phyloP scores from a whole-genome alignment of 805 yeast species.

The Pichia nakasei region DNA sequence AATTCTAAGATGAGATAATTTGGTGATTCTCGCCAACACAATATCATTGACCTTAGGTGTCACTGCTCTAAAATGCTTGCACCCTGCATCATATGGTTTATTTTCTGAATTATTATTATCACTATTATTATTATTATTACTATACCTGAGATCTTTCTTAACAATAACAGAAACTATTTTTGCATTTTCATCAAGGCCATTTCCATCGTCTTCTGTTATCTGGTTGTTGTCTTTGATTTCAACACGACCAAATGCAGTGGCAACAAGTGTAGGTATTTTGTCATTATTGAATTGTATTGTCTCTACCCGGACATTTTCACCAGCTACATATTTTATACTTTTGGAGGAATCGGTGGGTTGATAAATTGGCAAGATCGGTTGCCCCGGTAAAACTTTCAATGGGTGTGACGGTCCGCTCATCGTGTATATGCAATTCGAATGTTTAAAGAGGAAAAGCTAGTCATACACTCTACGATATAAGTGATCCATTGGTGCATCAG shows the following conservation, averaged over 20 bases:
- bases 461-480: too few relatives aligned
- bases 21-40: conserved; percentile 67
- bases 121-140: background rate
- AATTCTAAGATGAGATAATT: conserved; percentile 61
- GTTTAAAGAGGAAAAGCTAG: too few relatives aligned
- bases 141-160: conserved; percentile 17
- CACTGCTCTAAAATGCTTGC: conserved; percentile 23
- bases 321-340: conserved; percentile 40
- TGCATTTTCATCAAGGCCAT: background rate
- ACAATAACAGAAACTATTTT: conserved; percentile 15
- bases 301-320: conserved; percentile 54
- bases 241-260: conserved; percentile 61
- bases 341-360: conserved; percentile 21
- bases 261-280: conserved; percentile 32
- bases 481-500: too few relatives aligned
- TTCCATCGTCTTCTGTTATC: conserved; percentile 8
- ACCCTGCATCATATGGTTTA: background rate
- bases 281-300: conserved; percentile 33
- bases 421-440: too few relatives aligned
- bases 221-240: conserved; percentile 6
- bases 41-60: conserved; percentile 80
- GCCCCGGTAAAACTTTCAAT: conserved; percentile 67
- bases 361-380: conserved; percentile 53
- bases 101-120: background rate
- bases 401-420: conserved; percentile 27